Conservation (phyloP, 768 basidiomycete genomes). For the Phylloporus sp. region DNA sequence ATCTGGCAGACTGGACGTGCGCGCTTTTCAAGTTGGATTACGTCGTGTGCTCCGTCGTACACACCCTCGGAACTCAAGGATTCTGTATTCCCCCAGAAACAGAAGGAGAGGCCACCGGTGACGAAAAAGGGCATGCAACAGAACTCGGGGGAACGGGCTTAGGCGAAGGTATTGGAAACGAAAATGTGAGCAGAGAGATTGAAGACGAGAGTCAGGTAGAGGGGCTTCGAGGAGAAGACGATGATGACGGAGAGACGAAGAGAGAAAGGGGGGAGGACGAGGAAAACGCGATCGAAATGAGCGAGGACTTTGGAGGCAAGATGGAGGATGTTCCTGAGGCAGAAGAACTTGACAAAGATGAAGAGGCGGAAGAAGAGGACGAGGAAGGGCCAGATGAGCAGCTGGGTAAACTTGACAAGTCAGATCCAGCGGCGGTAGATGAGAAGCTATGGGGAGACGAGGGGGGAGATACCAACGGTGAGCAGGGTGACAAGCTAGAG, state of each 20-base stretch:
- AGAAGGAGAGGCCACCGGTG: conserved; percentile 49
- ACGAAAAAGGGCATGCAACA: conserved; percentile 36
- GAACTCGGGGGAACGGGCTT: conserved; percentile 76
- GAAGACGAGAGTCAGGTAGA: conserved; percentile 97
- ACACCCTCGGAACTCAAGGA: conserved; percentile 75
- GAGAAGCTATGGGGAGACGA: conserved; percentile 98
- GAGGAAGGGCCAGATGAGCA: conserved; percentile 73
- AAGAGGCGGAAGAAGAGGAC: conserved; percentile 48
- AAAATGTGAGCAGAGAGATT: conserved; percentile 92
- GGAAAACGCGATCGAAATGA: conserved; percentile 86
- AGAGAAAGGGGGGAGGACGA: conserved; percentile 50
- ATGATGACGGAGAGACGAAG: conserved; percentile 24
- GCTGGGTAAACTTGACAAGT: conserved; percentile 74
- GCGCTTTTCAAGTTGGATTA: conserved; percentile 82
- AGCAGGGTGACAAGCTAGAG: conserved; percentile 50
- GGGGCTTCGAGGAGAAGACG: conserved; percentile 72
- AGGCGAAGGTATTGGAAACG: conserved; percentile 79
- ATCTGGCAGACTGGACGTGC: conserved; percentile 63
- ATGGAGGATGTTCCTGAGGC: conserved; percentile 76
- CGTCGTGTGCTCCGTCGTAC: conserved; percentile 69
- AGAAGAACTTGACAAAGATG: conserved; percentile 39
- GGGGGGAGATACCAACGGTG: conserved; percentile 47
- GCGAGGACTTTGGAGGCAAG: conserved; percentile 81
- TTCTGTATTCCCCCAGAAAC: conserved; percentile 91
- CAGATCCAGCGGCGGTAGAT: conserved; percentile 82